Percentiles rank a stretch among this genome's conserved stretches.
Evolutionary conservation across 768 basidiomycete genomes (phyloP).

Genomic region (Myochromella boudieri): DNA sequence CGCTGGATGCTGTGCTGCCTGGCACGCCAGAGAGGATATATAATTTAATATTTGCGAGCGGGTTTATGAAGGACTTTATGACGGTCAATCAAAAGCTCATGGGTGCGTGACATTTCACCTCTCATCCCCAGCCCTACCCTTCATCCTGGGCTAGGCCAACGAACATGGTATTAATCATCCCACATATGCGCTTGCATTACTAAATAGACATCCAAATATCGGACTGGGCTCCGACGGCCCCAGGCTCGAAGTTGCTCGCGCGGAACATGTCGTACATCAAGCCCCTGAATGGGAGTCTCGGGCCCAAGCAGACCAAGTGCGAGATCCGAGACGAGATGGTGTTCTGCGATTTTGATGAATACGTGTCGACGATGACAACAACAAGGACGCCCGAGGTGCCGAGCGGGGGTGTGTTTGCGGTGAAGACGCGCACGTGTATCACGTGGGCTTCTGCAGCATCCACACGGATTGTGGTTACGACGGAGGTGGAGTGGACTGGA

Average conservation of each 20-base stretch:
- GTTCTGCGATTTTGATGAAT: slow-evolving; percentile 81
- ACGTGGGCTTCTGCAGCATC: slow-evolving; percentile 87
- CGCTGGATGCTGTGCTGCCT: slow-evolving; percentile 78
- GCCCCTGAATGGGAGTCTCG: slow-evolving; percentile 82
- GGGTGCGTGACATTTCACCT: slow-evolving; percentile 53
- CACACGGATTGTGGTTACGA: slow-evolving; percentile 82
- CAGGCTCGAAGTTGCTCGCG: slow-evolving; percentile 67
- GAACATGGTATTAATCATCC: neutral
- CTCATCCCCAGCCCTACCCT: neutral
- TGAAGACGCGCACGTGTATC: slow-evolving; percentile 93
- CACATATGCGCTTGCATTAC: neutral
- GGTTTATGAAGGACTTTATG: slow-evolving; percentile 95
- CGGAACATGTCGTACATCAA: slow-evolving; percentile 98
- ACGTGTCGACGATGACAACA: slow-evolving; percentile 80
- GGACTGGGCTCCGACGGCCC: slow-evolving; percentile 79
- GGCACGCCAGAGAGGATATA: slow-evolving; percentile 95
- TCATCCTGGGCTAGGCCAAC: neutral
- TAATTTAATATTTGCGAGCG: slow-evolving; percentile 94
- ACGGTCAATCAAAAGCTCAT: slow-evolving; percentile 81
- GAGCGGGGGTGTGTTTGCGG: slow-evolving; percentile 87
- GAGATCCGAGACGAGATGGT: slow-evolving; percentile 87
- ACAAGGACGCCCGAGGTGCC: slow-evolving; percentile 95
- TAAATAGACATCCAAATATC: slow-evolving; percentile 89
- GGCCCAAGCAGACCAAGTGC: slow-evolving; percentile 95
- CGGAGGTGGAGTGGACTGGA: slow-evolving; percentile 94